A percentile compares a stretch with the other conserved stretches of the same genome.
These are phyloP conservation scores for Calonectria hongkongensis DNA, from an alignment of 2,329 filamentous ascomycete genomes.

Conservation along the genomic window DNA sequence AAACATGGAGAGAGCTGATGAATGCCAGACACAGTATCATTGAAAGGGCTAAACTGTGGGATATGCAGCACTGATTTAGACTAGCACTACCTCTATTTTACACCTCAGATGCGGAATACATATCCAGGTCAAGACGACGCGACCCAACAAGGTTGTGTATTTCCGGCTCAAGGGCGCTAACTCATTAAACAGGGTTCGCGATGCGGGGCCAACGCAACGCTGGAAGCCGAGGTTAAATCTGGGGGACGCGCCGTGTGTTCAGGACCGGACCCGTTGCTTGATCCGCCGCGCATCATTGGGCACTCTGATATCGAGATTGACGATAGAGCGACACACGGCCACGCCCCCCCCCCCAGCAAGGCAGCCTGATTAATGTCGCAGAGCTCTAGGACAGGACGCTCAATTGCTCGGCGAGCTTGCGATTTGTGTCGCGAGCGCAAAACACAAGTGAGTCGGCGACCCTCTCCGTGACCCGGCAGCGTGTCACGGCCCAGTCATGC, in stretches of 20 bases:
- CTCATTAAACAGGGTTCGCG: not conserved
- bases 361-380: constrained; percentile 6
- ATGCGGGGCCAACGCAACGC: constrained; percentile 10
- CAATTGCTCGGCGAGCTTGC: constrained; percentile 17
- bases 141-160: not conserved
- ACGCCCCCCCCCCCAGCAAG: not conserved
- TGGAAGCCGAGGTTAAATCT: constrained; percentile 15
- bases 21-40: too few relatives aligned
- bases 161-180: not conserved
- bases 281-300: not conserved
- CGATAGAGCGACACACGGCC: not conserved
- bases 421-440: constrained; percentile 25
- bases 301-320: not conserved
- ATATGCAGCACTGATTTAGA: too few relatives aligned
- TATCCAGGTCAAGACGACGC: not conserved
- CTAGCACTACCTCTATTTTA: too few relatives aligned
- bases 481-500: not conserved
- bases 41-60: too few relatives aligned
- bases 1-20: too few relatives aligned
- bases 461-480: not conserved
- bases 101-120: not conserved
- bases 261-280: not conserved
- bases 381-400: constrained; percentile 20
- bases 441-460: constrained; percentile 16
- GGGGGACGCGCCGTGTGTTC: not conserved